These are phyloP conservation scores for Nevesoporus exiguus DNA, from an alignment of 768 basidiomycete genomes.

Conservation along the genomic window DNA sequence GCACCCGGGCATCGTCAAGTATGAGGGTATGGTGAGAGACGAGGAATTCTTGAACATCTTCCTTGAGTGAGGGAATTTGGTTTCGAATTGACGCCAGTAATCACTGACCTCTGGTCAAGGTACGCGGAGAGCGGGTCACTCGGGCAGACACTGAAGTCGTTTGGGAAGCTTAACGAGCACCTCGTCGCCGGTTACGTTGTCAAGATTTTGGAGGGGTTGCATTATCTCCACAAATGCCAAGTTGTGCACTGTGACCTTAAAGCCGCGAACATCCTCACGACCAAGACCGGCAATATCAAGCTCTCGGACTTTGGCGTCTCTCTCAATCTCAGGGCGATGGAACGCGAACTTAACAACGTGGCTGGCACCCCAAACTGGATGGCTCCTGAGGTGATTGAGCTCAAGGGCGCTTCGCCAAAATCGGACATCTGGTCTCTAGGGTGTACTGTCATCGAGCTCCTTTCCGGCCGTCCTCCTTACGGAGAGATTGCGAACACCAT, in stretches of 20 bases:
- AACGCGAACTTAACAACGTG: conserved; percentile 77
- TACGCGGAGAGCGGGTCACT: conserved; percentile 97
- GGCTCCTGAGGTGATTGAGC: conserved; percentile 96
- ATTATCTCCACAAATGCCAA: conserved; percentile 86
- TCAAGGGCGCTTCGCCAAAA: conserved; percentile 90
- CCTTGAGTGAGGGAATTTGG: conserved; percentile 66
- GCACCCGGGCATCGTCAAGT: conserved; percentile 96
- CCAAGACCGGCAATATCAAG: conserved; percentile 97
- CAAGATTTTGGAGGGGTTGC: conserved; percentile 93
- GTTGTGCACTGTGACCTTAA: conserved; percentile 98
- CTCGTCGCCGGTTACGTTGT: conserved; percentile 92
- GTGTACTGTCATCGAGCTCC: conserved; percentile 90
- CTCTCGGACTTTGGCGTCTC: conserved; percentile 98
- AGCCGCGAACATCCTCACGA: conserved; percentile 97
- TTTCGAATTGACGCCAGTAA: neutral
- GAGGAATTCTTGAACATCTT: conserved; percentile 87
- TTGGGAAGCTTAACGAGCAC: conserved; percentile 89
- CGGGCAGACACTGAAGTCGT: conserved; percentile 88
- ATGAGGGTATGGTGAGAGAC: conserved; percentile 93
- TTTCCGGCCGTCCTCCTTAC: conserved; percentile 92
- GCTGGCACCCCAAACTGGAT: conserved; percentile 99
- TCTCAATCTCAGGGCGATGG: conserved; percentile 89
- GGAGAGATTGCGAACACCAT: conserved; percentile 85
- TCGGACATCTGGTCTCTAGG: conserved; percentile 96
- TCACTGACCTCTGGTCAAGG: conserved; percentile 41